Base-by-base conservation (phyloP, 1,284 basidiomycete genomes). In the Puccinia polysora region DNA sequence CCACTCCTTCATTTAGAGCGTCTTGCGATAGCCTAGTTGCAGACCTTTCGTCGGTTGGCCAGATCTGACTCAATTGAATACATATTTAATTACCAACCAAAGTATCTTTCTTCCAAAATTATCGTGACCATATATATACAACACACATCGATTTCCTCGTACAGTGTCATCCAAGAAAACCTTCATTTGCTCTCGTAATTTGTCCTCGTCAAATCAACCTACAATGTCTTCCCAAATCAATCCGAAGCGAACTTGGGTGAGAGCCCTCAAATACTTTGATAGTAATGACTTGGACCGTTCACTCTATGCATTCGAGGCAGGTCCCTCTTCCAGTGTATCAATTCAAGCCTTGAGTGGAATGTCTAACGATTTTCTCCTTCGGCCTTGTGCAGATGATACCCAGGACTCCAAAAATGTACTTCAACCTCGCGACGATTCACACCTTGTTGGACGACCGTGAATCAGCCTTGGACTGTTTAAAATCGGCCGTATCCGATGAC, bases 251-350 rank as follows among this genome's bases (percentile, higher is more conserved):
- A 32, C 52, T 55, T 55, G 52, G 52, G 34, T 32, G 28, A 55
- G 52, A 20, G 52, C 52, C 2, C 52, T 55, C 3, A 55, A 55
- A 32, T 55, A 55, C 52, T 55, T 55, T 30, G 52, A 55, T 55
- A 18, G 34, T 32, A 25, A 55, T 30, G 52, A 55, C 23, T 55
- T 55, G n/a, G 55, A 56, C 55, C 30, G 55, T 2, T 34, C 55
- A 18, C 30, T 56, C 30, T 56, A 56, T 20, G 55, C 38, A 18
- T 56, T 56, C 4, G 55, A 56, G 55, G 55, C 32, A 56, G 28
- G 55, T 56, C 12, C 15, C n/a, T 1, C n/a, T 55, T 18, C 4
- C 15, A 30, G 28, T 15, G 30, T 4, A 28, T 8, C 20, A 50
- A 6, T 23, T 25, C 2, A 50, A 50, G 7, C n/a, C 49, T 50